Evolutionary conservation across 2,329 filamentous ascomycete genomes (phyloP).

Genomic region (Colletotrichum graminicola): DNA sequence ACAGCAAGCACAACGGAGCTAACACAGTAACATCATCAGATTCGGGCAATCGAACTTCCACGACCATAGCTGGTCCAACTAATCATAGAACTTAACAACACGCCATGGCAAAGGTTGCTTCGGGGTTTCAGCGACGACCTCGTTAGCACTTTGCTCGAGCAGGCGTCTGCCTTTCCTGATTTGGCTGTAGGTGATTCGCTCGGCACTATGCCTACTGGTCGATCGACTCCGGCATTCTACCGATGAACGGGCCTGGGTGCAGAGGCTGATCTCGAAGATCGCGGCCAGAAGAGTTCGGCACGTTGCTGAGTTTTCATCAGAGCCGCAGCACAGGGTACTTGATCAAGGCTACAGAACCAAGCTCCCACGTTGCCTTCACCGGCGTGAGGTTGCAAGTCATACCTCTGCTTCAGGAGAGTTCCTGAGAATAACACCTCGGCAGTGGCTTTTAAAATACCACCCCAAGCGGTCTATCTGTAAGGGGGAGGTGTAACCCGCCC

Average conservation of each 20-base stretch:
- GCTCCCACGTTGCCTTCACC: neutral
- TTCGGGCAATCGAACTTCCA: neutral
- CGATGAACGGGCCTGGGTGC: neutral
- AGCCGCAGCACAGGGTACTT: neutral
- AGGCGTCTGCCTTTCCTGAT: neutral
- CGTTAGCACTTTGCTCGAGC: neutral
- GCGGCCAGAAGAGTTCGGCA: neutral
- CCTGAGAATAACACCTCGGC: too few relatives aligned
- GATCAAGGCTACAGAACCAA: neutral
- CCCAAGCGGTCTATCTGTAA: neutral
- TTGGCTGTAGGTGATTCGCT: slow-evolving; percentile 4
- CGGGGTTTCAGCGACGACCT: neutral
- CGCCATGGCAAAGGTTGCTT: neutral
- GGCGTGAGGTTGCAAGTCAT: neutral
- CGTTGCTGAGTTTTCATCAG: neutral
- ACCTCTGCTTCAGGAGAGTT: neutral
- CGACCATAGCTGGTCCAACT: too few relatives aligned
- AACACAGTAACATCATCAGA: neutral
- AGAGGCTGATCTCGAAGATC: neutral
- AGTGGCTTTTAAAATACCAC: neutral
- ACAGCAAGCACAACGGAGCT: too few relatives aligned
- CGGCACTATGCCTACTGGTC: neutral
- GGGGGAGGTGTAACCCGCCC: neutral
- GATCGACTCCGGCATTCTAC: neutral
- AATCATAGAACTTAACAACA: neutral